Conservation (phyloP, 805 yeast genomes). For the Kluyveromyces starmeri region DNA sequence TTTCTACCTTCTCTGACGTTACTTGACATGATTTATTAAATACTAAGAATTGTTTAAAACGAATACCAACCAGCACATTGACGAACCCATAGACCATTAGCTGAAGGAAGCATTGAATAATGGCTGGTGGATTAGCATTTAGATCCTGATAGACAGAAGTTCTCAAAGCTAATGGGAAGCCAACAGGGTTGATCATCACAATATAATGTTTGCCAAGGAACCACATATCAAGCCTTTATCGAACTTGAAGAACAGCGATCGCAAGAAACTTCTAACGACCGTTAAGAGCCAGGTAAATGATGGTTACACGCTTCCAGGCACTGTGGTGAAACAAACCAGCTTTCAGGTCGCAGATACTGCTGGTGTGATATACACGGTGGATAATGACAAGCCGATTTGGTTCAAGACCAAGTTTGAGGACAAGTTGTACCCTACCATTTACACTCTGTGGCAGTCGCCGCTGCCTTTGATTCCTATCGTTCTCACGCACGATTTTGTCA, state of each 20-base stretch:
- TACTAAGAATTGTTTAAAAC: no score
- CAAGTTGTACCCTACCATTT: constrained; percentile 58
- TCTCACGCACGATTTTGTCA: constrained; percentile 63
- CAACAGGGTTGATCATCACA: no score
- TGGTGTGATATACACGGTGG: constrained; percentile 61
- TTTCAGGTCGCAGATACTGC: constrained; percentile 45
- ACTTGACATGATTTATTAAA: no score
- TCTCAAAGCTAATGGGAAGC: no score
- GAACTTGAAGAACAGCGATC: constrained; percentile 74
- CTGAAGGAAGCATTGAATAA: no score
- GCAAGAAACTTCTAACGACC: constrained; percentile 39
- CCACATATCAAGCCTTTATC: constrained; percentile 60
- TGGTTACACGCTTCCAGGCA: constrained; percentile 37
- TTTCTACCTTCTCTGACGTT: no score
- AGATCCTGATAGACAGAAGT: no score
- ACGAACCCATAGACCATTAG: no score
- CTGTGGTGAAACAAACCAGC: constrained; percentile 47
- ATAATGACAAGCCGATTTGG: constrained; percentile 62
- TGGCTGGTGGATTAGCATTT: no score
- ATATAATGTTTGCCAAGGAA: constrained; percentile 30
- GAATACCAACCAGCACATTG: no score
- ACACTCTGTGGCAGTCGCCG: constrained; percentile 63
- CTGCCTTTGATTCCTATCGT: constrained; percentile 53
- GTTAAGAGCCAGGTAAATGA: constrained; percentile 28
- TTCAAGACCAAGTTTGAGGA: constrained; percentile 49